Percentiles rank a stretch among this genome's conserved stretches.
phyloP scores from a whole-genome alignment of 768 basidiomycete genomes.

The Psilocybe subaeruginosa region DNA sequence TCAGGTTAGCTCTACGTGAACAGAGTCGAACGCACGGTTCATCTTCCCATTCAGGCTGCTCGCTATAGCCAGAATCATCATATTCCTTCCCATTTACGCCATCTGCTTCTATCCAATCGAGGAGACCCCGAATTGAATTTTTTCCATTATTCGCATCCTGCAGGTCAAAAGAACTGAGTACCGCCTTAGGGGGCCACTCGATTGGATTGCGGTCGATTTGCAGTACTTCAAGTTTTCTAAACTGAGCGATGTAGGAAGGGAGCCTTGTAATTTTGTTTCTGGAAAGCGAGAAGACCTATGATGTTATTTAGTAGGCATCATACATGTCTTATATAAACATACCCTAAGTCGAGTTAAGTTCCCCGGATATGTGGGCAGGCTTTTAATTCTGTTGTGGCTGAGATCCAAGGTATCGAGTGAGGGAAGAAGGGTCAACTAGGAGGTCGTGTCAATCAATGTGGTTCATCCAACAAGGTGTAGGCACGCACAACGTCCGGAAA shows the following conservation, averaged over 20 bases:
- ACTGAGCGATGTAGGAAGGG: slow-evolving; percentile 78
- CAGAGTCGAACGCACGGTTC: slow-evolving; percentile 34
- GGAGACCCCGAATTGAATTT: slow-evolving; percentile 73
- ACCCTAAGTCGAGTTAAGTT: slow-evolving; percentile 78
- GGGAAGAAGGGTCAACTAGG: slow-evolving; percentile 79
- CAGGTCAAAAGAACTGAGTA: slow-evolving; percentile 48
- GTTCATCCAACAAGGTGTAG: not conserved
- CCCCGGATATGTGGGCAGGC: slow-evolving; percentile 80
- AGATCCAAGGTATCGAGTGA: slow-evolving; percentile 94
- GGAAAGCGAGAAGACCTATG: slow-evolving; percentile 82
- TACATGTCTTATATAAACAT: not conserved
- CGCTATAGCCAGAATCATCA: slow-evolving; percentile 54
- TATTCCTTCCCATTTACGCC: slow-evolving; percentile 37
- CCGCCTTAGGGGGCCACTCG: slow-evolving; percentile 82
- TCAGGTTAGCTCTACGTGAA: not conserved
- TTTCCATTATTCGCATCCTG: slow-evolving; percentile 57
- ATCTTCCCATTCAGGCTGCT: slow-evolving; percentile 46
- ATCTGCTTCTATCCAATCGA: slow-evolving; percentile 75
- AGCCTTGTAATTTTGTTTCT: slow-evolving; percentile 83
- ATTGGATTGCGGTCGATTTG: slow-evolving; percentile 92
- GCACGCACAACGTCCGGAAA: slow-evolving; percentile 87
- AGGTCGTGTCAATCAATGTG: slow-evolving; percentile 7
- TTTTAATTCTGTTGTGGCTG: slow-evolving; percentile 87
- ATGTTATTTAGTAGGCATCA: not conserved
- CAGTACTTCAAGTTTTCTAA: slow-evolving; percentile 73